Percentiles rank a stretch among this genome's conserved stretches.
phyloP scores from a whole-genome alignment of 352 stramenopile genomes.

The Pythium aquatile region DNA sequence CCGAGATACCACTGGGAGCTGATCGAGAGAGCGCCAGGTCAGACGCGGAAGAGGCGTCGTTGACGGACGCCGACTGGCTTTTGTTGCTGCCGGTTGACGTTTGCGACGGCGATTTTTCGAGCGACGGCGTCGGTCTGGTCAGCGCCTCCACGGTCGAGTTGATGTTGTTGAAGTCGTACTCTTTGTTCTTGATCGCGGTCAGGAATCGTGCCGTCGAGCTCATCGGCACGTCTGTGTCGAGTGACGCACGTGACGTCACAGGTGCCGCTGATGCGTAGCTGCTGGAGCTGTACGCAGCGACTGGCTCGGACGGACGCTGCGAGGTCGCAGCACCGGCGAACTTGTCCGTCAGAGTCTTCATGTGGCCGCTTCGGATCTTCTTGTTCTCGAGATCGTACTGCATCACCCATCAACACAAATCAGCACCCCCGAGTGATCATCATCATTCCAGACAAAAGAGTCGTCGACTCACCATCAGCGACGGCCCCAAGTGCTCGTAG shows the following conservation, averaged over 20 bases:
- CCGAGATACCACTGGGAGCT: constrained; percentile 32
- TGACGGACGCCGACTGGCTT: constrained; percentile 19
- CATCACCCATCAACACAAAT: constrained; percentile 6
- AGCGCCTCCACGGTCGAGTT: constrained; percentile 30
- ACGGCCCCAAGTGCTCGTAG: constrained; percentile 63
- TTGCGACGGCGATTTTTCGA: constrained; percentile 42
- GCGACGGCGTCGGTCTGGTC: constrained; percentile 1
- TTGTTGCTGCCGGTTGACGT: constrained; percentile 40
- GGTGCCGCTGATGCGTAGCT: constrained; percentile 1
- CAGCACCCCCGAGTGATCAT: not conserved
- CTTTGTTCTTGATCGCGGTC: constrained; percentile 27
- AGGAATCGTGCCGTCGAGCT: constrained; percentile 29
- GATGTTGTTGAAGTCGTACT: constrained; percentile 41
- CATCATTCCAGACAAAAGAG: not conserved
- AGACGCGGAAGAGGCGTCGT: constrained; percentile 6
- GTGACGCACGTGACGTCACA: not conserved
- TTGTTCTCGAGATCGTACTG: constrained; percentile 71
- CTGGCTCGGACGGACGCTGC: not conserved
- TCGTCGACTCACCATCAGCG: constrained; percentile 50
- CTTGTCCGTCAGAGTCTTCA: constrained; percentile 68
- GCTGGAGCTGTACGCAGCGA: not conserved
- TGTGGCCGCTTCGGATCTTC: constrained; percentile 69
- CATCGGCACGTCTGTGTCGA: constrained; percentile 17
- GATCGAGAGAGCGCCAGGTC: not conserved
- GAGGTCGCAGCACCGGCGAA: constrained; percentile 30